Evolutionary conservation across 129 eudicot species (phyloP).

Genomic region (Lactuca sativa): DNA sequence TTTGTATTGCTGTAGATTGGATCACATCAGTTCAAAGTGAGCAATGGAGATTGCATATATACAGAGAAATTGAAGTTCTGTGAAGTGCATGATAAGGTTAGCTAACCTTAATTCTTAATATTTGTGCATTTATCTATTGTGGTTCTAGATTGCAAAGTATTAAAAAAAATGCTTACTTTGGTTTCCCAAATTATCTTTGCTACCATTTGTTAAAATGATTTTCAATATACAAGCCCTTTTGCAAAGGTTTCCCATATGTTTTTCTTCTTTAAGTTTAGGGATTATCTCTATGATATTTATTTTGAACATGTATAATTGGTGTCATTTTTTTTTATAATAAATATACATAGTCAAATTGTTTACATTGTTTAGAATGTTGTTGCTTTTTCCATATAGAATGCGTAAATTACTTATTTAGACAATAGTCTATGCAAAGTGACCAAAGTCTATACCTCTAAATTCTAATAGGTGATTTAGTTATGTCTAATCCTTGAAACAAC

Average conservation of each 20-base stretch:
- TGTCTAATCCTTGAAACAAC: too few species aligned
- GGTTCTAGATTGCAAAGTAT: neutral
- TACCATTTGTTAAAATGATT: neutral
- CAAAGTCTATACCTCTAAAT: too few species aligned
- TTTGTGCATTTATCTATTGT: neutral
- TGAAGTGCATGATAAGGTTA: conserved; percentile 88
- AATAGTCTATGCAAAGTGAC: too few species aligned
- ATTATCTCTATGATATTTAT: neutral
- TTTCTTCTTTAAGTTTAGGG: neutral
- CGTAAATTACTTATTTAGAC: too few species aligned
- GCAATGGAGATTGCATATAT: conserved; percentile 88
- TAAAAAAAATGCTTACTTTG: neutral
- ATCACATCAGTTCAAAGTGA: conserved; percentile 95
- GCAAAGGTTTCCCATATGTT: neutral
- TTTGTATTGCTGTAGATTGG: conserved; percentile 61
- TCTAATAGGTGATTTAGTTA: too few species aligned
- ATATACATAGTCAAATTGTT: neutral
- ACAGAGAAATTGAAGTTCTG: conserved; percentile 77
- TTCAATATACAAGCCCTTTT: neutral
- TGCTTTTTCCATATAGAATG: neutral
- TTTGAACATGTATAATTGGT: neutral
- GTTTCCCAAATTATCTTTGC: neutral
- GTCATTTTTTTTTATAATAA: too few species aligned
- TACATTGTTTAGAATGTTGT: neutral
- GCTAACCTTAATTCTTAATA: neutral